Evolutionary conservation across 495 filamentous ascomycete genomes (phyloP), one percentile per base, ranked within the genome.

Genomic region (Penicillium alfredii): DNA sequence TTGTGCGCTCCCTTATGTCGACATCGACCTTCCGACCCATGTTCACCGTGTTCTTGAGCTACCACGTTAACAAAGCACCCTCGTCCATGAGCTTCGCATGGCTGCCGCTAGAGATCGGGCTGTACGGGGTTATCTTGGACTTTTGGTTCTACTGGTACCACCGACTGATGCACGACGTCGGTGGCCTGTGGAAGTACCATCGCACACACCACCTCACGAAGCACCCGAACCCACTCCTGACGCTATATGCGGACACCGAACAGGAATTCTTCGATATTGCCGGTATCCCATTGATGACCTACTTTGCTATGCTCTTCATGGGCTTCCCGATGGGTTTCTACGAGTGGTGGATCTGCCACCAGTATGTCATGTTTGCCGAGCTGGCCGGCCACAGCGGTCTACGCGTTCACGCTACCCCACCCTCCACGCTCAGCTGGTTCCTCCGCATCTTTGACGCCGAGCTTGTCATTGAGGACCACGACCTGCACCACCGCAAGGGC

Each of bases 81-180:
- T 26, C 45, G 0, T 38, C 44, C 0, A 59, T 63, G 29, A 53
- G 42, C 30, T 61, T 53, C 36, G 34, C 29, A 30, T 55, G 56
- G 52, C 44, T 64, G 1, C 47, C 50, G 0, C 47, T 63, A 0
- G 60, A 65, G 22, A 40, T 44, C 12, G 57, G 61, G 0, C 37
- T 65, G 0, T 63, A 65, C 34, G 57, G 59, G 3, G 50, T 65
- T 25, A 54, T 60, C 33, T 53, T 65, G 23, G 61, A 65, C 41
- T 64, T 64, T 45, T 64, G 61, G 61, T 64, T 65, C 45, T 64
- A 64, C 42, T 63, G 59, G 57, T 61, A 63, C 40, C 61, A 65
- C 30, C 59, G 61, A 1, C 8, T 54, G 6, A 61, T 61, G 55
- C 61, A 65, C 24, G 59, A 61, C 12, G 30, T 58, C 10, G 49